These are phyloP conservation scores for Microbotryum intermedium DNA, from an alignment of 1,284 basidiomycete species.

Conservation along the genomic window DNA sequence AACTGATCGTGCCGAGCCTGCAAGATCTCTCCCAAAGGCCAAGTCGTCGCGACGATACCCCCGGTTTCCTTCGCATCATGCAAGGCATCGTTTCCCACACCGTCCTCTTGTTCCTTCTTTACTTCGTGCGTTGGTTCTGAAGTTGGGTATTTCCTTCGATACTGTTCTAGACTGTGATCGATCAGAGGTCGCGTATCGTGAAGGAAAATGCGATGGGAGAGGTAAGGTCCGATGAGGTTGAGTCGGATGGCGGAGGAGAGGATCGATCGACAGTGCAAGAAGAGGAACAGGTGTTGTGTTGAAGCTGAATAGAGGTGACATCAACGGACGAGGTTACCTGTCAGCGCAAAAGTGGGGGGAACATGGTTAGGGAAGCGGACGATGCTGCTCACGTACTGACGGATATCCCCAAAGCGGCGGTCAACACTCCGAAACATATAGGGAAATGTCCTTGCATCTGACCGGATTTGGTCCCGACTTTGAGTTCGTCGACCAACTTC, in stretches of 20 bases:
- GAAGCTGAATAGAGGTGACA: slow-evolving; percentile 49
- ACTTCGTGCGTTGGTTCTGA: slow-evolving; percentile 44
- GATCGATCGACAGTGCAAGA: slow-evolving; percentile 80
- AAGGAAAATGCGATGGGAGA: slow-evolving; percentile 76
- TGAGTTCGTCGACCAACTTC: slow-evolving; percentile 61
- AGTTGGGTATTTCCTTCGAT: slow-evolving; percentile 37
- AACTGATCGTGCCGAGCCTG: slow-evolving; percentile 83
- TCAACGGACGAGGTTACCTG: neutral
- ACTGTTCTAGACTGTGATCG: slow-evolving; percentile 44
- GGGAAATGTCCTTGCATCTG: slow-evolving; percentile 72
- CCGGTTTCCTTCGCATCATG: slow-evolving; percentile 27
- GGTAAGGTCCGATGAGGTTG: slow-evolving; percentile 87
- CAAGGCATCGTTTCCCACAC: slow-evolving; percentile 24
- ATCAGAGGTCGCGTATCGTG: slow-evolving; percentile 61
- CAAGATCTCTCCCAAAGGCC: slow-evolving; percentile 93
- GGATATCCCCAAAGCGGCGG: slow-evolving; percentile 63
- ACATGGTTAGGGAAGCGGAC: neutral
- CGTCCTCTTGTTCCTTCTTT: slow-evolving; percentile 1
- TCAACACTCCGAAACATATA: slow-evolving; percentile 79
- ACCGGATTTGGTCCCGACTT: slow-evolving; percentile 52
- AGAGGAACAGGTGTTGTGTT: slow-evolving; percentile 75
- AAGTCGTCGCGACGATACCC: slow-evolving; percentile 58
- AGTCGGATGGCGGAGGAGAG: slow-evolving; percentile 85
- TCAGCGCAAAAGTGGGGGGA: neutral
- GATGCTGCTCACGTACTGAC: slow-evolving; percentile 49